Conservation (phyloP, 1,139 yeast genomes). For the Suhomyces maxii region DNA sequence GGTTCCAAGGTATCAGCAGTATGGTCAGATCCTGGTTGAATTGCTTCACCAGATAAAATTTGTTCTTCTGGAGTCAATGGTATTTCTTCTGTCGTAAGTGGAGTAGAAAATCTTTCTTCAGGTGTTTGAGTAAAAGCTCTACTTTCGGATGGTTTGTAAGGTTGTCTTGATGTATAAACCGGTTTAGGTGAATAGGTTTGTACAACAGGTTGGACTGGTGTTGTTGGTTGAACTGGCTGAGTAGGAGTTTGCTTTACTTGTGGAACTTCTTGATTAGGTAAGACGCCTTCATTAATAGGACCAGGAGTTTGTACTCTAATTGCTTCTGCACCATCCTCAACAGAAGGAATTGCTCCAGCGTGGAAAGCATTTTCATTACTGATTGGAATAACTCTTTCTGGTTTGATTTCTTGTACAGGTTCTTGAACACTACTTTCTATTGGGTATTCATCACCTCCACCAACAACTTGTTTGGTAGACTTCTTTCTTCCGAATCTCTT, state of each 20-base stretch:
- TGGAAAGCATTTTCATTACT: neutral
- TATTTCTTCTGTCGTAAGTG: neutral
- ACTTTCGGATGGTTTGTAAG: no score
- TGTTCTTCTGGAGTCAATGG: neutral
- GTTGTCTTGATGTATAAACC: no score
- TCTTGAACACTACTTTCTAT: neutral
- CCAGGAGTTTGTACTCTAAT: neutral
- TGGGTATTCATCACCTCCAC: neutral
- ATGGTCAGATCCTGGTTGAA: no score
- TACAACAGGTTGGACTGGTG: neutral
- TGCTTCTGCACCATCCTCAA: neutral
- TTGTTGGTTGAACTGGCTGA: neutral
- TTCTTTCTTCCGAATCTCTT: slow-evolving; percentile 7
- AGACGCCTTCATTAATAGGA: neutral
- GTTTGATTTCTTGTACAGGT: neutral
- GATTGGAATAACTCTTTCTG: neutral
- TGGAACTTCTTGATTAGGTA: no score
- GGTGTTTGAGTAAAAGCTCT: neutral
- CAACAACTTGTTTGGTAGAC: neutral
- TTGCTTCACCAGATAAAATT: neutral
- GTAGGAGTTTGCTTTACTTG: neutral
- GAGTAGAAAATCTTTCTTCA: neutral
- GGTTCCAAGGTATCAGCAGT: neutral
- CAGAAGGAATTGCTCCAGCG: neutral
- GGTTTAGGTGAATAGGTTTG: no score